phyloP scores from a whole-genome alignment of 805 yeast genomes.

The Saturnispora ahearnii region DNA sequence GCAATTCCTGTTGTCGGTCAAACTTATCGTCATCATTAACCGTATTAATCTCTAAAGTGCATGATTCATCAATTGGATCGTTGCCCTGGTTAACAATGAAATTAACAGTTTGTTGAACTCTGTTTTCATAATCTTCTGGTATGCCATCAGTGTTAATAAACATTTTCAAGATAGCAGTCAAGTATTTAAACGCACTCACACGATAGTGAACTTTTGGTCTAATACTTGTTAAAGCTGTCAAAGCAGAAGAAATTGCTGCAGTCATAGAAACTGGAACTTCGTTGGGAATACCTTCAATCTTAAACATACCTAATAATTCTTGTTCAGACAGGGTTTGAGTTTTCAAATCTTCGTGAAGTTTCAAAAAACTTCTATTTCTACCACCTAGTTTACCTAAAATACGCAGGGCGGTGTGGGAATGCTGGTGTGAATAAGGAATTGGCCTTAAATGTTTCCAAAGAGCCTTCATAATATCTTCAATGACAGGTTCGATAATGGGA shows the following conservation, averaged over 20 bases:
- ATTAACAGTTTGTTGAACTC: conserved; percentile 42
- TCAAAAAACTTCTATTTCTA: conserved; percentile 77
- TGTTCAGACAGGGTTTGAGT: conserved; percentile 47
- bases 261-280: conserved; percentile 70
- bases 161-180: conserved; percentile 56
- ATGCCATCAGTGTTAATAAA: conserved; percentile 50
- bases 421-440: conserved; percentile 88
- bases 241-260: conserved; percentile 73
- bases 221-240: conserved; percentile 63
- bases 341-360: conserved; percentile 60
- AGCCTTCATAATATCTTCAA: conserved; percentile 89
- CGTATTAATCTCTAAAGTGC: conserved; percentile 30
- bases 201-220: conserved; percentile 57
- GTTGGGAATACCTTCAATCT: conserved; percentile 56
- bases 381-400: conserved; percentile 96
- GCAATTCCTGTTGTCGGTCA: conserved; percentile 54
- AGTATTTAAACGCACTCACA: conserved; percentile 65
- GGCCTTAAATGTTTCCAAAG: conserved; percentile 88
- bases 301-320: conserved; percentile 59
- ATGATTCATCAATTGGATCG: conserved; percentile 16
- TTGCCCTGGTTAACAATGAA: conserved; percentile 30
- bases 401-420: conserved; percentile 88
- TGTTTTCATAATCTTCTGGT: conserved; percentile 35
- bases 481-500: conserved; percentile 93
- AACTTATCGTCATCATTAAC: conserved; percentile 41